phyloP scores from a whole-genome alignment of 306 rosid species.

The Cotoneaster glaucophyllus region DNA sequence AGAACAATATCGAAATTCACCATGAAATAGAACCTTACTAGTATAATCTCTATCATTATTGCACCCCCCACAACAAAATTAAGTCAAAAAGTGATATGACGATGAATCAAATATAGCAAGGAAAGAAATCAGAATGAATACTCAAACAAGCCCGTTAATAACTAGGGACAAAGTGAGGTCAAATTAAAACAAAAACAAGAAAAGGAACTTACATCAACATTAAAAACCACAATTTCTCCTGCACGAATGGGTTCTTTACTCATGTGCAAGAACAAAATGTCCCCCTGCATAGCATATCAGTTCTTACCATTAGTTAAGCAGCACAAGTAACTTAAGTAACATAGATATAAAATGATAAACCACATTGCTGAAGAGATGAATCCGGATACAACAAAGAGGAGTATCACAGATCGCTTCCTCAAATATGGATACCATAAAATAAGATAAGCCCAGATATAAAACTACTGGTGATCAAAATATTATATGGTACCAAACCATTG shows the following conservation, averaged over 20 bases:
- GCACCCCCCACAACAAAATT: not conserved
- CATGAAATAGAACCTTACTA: not conserved
- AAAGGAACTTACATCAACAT: slow-evolving; percentile 64
- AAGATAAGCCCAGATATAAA: too few species aligned
- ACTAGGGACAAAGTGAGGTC: not conserved
- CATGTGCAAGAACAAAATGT: slow-evolving; percentile 90
- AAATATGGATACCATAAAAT: not conserved
- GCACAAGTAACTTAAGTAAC: not conserved
- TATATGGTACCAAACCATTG: not conserved
- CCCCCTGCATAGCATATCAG: slow-evolving; percentile 49
- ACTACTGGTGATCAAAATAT: not conserved
- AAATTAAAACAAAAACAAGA: not conserved
- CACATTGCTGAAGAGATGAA: not conserved
- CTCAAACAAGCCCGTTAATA: not conserved
- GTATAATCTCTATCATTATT: not conserved
- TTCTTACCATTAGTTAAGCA: slow-evolving; percentile 6
- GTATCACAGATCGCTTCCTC: not conserved
- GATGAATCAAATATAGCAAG: not conserved
- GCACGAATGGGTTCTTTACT: slow-evolving; percentile 89
- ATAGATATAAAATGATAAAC: not conserved
- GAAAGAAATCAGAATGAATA: not conserved
- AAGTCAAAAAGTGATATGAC: not conserved
- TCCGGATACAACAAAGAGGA: not conserved
- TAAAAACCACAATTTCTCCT: slow-evolving; percentile 94
- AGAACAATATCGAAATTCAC: not conserved